phyloP scores from a whole-genome alignment of 2,329 filamentous ascomycete genomes.

The Scopulariopsis brevicaulis region DNA sequence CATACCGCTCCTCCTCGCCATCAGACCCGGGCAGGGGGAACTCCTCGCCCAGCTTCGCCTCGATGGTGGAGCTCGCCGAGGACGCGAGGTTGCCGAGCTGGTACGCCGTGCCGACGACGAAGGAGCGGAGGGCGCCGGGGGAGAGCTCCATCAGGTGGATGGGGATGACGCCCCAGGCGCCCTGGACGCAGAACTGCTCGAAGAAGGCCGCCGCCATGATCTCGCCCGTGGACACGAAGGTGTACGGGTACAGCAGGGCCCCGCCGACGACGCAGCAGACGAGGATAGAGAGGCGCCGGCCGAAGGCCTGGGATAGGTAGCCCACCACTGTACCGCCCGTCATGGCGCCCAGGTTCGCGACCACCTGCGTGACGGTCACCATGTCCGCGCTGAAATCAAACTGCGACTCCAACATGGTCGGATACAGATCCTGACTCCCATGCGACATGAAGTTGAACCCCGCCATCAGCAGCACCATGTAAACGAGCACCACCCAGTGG shows the following conservation, averaged over 20 bases:
- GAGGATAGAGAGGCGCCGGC: constrained; percentile 59
- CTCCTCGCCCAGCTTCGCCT: constrained; percentile 60
- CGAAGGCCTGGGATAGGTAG: constrained; percentile 64
- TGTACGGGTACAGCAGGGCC: constrained; percentile 58
- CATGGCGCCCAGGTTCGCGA: constrained; percentile 71
- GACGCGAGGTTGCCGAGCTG: constrained; percentile 68
- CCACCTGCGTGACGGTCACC: constrained; percentile 58
- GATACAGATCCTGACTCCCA: constrained; percentile 72
- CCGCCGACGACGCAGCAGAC: constrained; percentile 47
- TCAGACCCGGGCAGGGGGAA: constrained; percentile 56
- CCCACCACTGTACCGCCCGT: constrained; percentile 64
- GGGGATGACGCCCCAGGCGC: constrained; percentile 66
- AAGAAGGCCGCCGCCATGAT: constrained; percentile 60
- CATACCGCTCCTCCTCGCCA: constrained; percentile 39
- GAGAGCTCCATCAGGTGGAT: constrained; percentile 71
- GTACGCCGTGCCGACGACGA: constrained; percentile 63
- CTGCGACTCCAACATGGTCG: constrained; percentile 54
- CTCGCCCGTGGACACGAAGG: constrained; percentile 46
- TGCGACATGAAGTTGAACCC: constrained; percentile 70
- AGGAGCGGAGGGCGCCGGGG: constrained; percentile 61
- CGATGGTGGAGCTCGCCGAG: constrained; percentile 61
- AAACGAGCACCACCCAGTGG: constrained; percentile 71
- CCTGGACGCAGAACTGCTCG: constrained; percentile 69
- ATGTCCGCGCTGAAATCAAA: constrained; percentile 32
- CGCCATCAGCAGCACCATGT: constrained; percentile 46